These are phyloP conservation scores for Wickerhamia fluorescens DNA, from an alignment of 805 yeast species.

Conservation along the genomic window DNA sequence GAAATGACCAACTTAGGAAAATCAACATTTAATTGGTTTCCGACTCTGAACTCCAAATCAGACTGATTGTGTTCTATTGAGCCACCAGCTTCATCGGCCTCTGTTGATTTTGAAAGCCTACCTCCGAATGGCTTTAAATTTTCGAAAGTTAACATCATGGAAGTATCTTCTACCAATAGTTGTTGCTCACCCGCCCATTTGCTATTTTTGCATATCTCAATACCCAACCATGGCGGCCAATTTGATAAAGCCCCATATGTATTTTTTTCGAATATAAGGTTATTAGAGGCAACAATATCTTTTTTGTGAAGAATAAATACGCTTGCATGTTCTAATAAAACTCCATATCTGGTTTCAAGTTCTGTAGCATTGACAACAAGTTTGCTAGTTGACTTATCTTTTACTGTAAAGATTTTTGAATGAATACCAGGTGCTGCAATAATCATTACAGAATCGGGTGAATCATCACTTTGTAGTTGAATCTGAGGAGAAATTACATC, in stretches of 20 bases:
- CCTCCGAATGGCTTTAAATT: constrained; percentile 23
- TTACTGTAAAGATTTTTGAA: constrained; percentile 59
- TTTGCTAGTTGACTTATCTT: constrained; percentile 30
- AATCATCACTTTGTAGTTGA: constrained; percentile 33
- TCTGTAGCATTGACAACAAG: constrained; percentile 31
- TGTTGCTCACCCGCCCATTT: constrained; percentile 38
- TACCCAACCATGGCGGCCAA: constrained; percentile 92
- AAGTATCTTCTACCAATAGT: constrained; percentile 56
- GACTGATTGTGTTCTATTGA: background rate
- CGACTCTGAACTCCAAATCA: constrained; percentile 1
- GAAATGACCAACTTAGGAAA: constrained; percentile 62
- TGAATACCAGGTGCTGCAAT: constrained; percentile 72
- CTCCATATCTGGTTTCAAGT: constrained; percentile 61
- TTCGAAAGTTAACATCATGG: constrained; percentile 56
- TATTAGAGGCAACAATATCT: constrained; percentile 29
- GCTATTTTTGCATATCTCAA: constrained; percentile 49
- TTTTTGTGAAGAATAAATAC: constrained; percentile 58
- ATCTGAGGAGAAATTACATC: constrained; percentile 39
- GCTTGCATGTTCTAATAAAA: constrained; percentile 61
- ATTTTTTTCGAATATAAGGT: constrained; percentile 37
- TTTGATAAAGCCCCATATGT: constrained; percentile 54
- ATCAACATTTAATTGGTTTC: constrained; percentile 46
- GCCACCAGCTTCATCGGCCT: constrained; percentile 2
- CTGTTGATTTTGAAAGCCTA: constrained; percentile 6
- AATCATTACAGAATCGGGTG: constrained; percentile 50